Base-by-base conservation (phyloP, 2,329 filamentous ascomycete genomes). In the Alternaria metachromatica region DNA sequence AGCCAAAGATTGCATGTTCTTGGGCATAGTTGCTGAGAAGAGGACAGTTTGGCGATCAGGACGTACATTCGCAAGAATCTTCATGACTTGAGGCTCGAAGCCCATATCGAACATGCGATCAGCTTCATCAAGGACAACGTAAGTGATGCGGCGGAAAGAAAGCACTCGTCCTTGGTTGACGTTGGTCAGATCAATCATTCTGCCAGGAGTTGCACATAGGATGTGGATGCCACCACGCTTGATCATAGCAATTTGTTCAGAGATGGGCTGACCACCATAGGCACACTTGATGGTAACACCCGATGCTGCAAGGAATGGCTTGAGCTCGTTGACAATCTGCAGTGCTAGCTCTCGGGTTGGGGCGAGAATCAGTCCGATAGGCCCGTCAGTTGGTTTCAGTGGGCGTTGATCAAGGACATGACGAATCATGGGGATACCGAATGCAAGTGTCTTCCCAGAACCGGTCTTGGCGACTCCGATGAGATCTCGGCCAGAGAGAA, bases 91-190 rank as follows among this genome's bases (percentile, higher is more conserved):
- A 3, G 96, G 95, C 81, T 97, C 95, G 76, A 99, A 99, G 13
- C 96, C 96, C 96, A 99, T 98, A 79, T 99, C 96, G 78, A 98
- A 97, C 96, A 99, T 98, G 66, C 96, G 91, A 81, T 99, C 96
- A 51, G 96, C 96, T 82, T 99, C 96, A 77, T 99, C 96, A 46
- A 99, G 87, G 11, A 99, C 96, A 23, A 97, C 89, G 78, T 98
- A 99, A 0, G 93, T 96, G 12, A 97, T 93, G 67, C 96, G 88
- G 70, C 88, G 89, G 60, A 99, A 85, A 75, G 96, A 98, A 12
- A 95, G 97, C 10, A 98, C 94, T 66, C 94, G 89, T n/a, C 95
- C 95, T 69, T 92, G 91, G 77, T 98, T 99, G 55, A 94, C 94
- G 44, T 94, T 93, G 30, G 99, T 85, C 18, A 99, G 87, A 84